phyloP scores from a whole-genome alignment of 2,329 filamentous ascomycete genomes.

The Stenocarpella maydis region DNA sequence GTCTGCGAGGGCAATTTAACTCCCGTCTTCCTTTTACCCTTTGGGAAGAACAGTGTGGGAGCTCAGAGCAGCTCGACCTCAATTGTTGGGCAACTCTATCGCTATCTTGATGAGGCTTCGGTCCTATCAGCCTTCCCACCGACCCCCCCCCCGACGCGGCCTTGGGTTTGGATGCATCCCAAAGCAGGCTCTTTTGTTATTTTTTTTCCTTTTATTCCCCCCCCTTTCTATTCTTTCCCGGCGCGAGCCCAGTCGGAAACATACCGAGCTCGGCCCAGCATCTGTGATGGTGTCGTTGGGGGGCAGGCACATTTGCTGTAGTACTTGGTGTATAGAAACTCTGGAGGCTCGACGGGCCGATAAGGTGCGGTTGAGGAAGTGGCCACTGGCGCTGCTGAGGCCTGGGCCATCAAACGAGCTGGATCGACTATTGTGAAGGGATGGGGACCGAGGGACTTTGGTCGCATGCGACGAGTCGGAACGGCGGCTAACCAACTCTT shows the following conservation, averaged over 20 bases:
- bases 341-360: slow-evolving; percentile 15
- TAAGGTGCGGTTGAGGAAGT: slow-evolving; percentile 26
- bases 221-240: too few relatives aligned
- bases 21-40: slow-evolving; percentile 10
- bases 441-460: background rate
- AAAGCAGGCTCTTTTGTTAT: too few relatives aligned
- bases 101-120: slow-evolving; percentile 17
- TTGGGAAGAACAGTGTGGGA: background rate
- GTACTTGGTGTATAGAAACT: too few relatives aligned
- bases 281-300: background rate
- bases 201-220: too few relatives aligned
- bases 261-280: background rate
- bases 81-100: slow-evolving; percentile 25
- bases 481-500: background rate
- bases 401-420: background rate
- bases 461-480: background rate
- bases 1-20: slow-evolving; percentile 21
- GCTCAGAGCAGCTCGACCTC: background rate
- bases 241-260: background rate
- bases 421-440: background rate
- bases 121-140: background rate
- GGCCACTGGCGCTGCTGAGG: slow-evolving; percentile 26
- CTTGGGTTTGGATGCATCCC: slow-evolving; percentile 9
- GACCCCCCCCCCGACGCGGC: background rate
- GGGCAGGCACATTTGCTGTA: background rate